Base-by-base conservation (phyloP, 495 filamentous ascomycete species). In the Aspergillus steynii region DNA sequence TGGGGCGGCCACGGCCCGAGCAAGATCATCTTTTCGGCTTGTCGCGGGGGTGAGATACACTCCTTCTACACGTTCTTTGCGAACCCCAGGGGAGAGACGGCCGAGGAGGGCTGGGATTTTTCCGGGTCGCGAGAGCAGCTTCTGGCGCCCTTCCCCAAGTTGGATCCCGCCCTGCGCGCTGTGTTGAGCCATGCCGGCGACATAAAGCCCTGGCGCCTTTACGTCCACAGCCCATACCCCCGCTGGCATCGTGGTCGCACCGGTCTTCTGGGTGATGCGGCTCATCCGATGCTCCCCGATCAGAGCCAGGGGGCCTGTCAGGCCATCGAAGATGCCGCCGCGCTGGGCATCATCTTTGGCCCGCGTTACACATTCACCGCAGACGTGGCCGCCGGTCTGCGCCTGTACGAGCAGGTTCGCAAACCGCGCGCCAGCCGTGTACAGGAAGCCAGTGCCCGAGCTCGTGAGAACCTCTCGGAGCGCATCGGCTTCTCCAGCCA, bases 281-380 rank as follows among this genome's bases (percentile, higher is more conserved):
- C 79, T 2, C 82, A 84, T 62, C 80, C 82, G 1, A 83, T 83
- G 82, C 73, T 84, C 46, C 82, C 82, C 1, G 67, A 79, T 59
- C 74, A 77, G 37, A 67, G 63, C 0, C 74, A 79, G 59, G 76
- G 76, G 5, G 67, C 71, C 0, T 75, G 75, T 55, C 68, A 69
- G 70, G 76, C 76, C 1, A 71, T 79, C 46, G 76, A 79, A 62
- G 76, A 79, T 56, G 75, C 75, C 0, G 76, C 63, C 0, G 72
- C 74, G 0, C 52, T 79, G 0, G 72, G 76, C 0, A 58, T 75
- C 2, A 53, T 79, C 5, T 80, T 79, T 63, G 53, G 67, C 42
- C 62, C 69, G 42, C 59, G 64, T 15, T 76, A 70, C 56, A 32
- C 61, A 1, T 64, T 66, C 0, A 61, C 75, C n/a, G 66, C 66